Evolutionary conservation across 495 filamentous ascomycete genomes (phyloP).

Genomic region (Penicillium daleae): DNA sequence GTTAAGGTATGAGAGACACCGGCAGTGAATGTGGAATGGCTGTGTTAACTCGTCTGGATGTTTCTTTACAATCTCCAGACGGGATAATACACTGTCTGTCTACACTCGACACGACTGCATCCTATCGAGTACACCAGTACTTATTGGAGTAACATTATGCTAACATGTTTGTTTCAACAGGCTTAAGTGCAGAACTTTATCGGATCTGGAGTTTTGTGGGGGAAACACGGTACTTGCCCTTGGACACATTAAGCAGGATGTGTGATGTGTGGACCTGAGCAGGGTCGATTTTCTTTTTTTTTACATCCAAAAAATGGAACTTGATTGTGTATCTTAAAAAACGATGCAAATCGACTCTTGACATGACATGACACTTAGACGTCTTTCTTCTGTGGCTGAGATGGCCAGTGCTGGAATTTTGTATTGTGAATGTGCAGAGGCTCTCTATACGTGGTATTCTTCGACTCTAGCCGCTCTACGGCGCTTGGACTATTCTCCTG

Average conservation of each 20-base stretch:
- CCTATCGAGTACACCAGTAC: neutral
- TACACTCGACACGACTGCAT: neutral
- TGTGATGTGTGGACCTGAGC: slow-evolving; percentile 43
- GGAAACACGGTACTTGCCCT: slow-evolving; percentile 34
- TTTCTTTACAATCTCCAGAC: neutral
- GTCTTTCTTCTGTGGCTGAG: slow-evolving; percentile 5
- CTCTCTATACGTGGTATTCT: neutral
- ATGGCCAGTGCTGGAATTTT: neutral
- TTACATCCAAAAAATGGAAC: slow-evolving; percentile 43
- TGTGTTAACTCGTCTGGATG: neutral
- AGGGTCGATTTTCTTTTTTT: slow-evolving; percentile 48
- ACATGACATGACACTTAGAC: slow-evolving; percentile 43
- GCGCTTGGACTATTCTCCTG: neutral
- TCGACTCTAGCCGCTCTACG: too few relatives aligned
- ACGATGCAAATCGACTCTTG: slow-evolving; percentile 52
- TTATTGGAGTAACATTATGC: neutral
- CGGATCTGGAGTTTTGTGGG: slow-evolving; percentile 49
- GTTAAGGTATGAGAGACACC: slow-evolving; percentile 75
- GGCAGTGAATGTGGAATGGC: neutral
- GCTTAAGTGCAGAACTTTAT: slow-evolving; percentile 48
- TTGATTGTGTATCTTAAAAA: slow-evolving; percentile 51
- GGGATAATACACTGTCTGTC: neutral
- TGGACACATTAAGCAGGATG: slow-evolving; percentile 37
- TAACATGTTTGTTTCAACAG: slow-evolving; percentile 24
- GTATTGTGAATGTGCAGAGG: neutral